Percentiles rank a stretch among this genome's conserved stretches.
Conservation (phyloP, 805 yeast genomes). For the Lipomyces orientalis region DNA sequence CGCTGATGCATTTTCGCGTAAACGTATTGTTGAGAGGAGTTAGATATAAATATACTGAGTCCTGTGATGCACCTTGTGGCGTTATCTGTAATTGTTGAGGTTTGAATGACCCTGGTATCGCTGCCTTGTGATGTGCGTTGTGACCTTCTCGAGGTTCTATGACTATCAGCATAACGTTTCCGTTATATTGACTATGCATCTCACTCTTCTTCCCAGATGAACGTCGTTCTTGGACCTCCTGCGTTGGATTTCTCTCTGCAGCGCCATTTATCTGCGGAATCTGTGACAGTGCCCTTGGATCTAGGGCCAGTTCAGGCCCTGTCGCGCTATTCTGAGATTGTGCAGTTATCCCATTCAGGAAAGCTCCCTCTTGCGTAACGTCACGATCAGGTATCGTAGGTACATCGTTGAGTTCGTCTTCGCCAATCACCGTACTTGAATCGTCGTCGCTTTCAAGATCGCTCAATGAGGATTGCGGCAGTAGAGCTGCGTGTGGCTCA, state of each 20-base stretch:
- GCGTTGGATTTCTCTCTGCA: background rate
- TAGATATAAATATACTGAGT: constrained; percentile 45
- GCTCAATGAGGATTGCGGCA: background rate
- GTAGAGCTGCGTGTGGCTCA: constrained; percentile 3
- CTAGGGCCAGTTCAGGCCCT: background rate
- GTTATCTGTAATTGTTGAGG: constrained; percentile 4
- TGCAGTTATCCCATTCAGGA: background rate
- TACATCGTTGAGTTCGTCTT: background rate
- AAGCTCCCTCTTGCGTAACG: background rate
- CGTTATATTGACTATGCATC: background rate
- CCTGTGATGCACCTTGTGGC: constrained; percentile 17
- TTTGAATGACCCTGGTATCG: constrained; percentile 6
- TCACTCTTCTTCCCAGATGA: constrained; percentile 24
- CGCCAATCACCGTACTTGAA: constrained; percentile 11
- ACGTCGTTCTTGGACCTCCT: constrained; percentile 6
- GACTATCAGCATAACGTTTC: background rate
- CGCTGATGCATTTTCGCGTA: constrained; percentile 73
- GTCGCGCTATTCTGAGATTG: background rate
- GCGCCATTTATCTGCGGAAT: background rate
- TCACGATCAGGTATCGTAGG: background rate
- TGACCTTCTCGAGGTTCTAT: constrained; percentile 33
- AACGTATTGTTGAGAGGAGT: constrained; percentile 82
- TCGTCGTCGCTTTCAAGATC: constrained; percentile 4
- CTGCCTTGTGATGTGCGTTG: constrained; percentile 17
- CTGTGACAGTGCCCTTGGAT: background rate